Evolutionary conservation across 2,329 filamentous ascomycete species (phyloP), one percentile per base, ranked within the genome.

Genomic region (Aspergillus japonicus): DNA sequence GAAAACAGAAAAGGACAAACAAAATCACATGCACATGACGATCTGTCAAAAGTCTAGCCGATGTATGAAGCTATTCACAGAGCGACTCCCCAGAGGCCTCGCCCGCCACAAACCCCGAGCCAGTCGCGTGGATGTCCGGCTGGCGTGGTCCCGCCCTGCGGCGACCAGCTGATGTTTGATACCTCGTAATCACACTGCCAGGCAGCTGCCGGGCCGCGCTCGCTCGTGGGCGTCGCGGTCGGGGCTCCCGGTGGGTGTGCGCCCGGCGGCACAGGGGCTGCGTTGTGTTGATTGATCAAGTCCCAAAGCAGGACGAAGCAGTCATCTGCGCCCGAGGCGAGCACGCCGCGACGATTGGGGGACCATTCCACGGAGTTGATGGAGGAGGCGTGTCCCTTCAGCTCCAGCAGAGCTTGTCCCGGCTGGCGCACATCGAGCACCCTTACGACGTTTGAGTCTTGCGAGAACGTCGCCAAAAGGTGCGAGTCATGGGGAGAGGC

Each of bases 361-460:
- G 92, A 96, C 95, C 95, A 99, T 78, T 99, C 95, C 60, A 98
- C 90, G 70, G 90, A 95, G 77, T 96, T 98, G 59, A 99, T 85
- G 7, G 91, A 78, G 4, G 91, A 90, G 23, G 87, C 86, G 72
- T 99, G 94, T 23, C 95, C 95, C 51, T 91, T 91, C 42, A 99
- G 87, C 74, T 99, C 95, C 26, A 99, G 85, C 4, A 99, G 84
- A 2, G 95, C 95, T 76, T 97, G 95, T 5, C 95, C 95, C 0
- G 95, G 95, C 77, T 99, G 95, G 52, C 95, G 89, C 3, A 98
- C 94, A 71, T 99, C 95, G 31, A 99, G 87, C 57, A 99, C 96
- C 51, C 95, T 91, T 72, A 99, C 93, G 35, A 96, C 81, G 69
- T 89, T 93, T 4, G 91, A 96, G 73, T 98, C 95, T 71, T 92